A percentile compares a stretch with the other conserved stretches of the same genome.
These are phyloP conservation scores for Alternaria incomplexa DNA, from an alignment of 2,329 filamentous ascomycete genomes.

Conservation along the genomic window DNA sequence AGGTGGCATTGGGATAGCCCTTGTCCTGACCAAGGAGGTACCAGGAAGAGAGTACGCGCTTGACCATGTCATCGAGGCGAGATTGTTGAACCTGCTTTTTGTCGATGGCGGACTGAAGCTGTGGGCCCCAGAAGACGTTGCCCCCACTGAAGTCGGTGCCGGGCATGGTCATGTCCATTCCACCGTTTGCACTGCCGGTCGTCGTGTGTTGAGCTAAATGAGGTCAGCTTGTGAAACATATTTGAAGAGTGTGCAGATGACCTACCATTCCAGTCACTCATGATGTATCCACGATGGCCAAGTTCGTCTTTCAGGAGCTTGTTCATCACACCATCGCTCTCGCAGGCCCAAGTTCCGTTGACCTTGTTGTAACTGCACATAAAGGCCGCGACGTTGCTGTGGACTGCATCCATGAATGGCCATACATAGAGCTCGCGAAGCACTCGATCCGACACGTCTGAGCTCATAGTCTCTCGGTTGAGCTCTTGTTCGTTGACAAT, in stretches of 20 bases:
- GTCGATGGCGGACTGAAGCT: slow-evolving; percentile 59
- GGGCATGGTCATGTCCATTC: slow-evolving; percentile 66
- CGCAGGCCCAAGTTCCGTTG: slow-evolving; percentile 59
- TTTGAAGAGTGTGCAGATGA: background rate
- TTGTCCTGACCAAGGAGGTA: slow-evolving; percentile 58
- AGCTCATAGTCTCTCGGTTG: slow-evolving; percentile 52
- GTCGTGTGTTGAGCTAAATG: slow-evolving; percentile 51
- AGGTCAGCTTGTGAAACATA: background rate
- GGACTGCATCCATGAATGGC: slow-evolving; percentile 77
- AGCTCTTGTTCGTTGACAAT: slow-evolving; percentile 73
- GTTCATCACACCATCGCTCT: slow-evolving; percentile 57
- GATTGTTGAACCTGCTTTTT: slow-evolving; percentile 52
- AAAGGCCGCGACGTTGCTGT: slow-evolving; percentile 64
- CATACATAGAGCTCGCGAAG: slow-evolving; percentile 79
- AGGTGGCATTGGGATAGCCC: slow-evolving; percentile 51
- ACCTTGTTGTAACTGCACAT: slow-evolving; percentile 56
- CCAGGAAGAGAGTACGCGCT: slow-evolving; percentile 56
- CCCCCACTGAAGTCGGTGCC: slow-evolving; percentile 43
- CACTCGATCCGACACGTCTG: slow-evolving; percentile 74
- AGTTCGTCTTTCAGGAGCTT: slow-evolving; percentile 60
- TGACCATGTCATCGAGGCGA: slow-evolving; percentile 52
- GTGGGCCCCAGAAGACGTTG: slow-evolving; percentile 62
- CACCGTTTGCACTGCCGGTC: slow-evolving; percentile 53
- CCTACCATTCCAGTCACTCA: slow-evolving; percentile 54
- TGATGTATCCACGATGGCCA: slow-evolving; percentile 55